These are phyloP conservation scores for Neurospora sp. DNA, from an alignment of 495 filamentous ascomycete genomes.

Conservation along the genomic window DNA sequence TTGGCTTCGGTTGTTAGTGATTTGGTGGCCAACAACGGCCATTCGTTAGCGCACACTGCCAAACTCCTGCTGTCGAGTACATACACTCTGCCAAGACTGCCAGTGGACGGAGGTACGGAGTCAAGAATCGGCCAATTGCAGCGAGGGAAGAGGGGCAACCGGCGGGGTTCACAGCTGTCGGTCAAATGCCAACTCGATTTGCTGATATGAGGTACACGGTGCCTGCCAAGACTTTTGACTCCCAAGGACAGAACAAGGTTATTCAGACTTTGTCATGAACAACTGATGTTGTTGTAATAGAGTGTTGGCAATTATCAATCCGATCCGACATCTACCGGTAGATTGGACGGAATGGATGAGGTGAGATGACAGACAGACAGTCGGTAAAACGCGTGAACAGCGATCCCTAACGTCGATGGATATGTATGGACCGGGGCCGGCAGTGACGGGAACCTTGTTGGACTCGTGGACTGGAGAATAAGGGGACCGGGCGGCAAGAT, in stretches of 20 bases:
- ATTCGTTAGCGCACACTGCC: not conserved
- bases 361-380: not conserved
- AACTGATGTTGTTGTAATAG: not conserved
- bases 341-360: not conserved
- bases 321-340: not conserved
- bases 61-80: not conserved
- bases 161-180: not conserved
- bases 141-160: not conserved
- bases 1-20: not conserved
- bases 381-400: not conserved
- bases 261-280: not conserved
- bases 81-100: not conserved
- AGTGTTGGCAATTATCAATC: not conserved
- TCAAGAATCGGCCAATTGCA: not conserved
- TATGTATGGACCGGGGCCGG: not conserved
- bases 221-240: not conserved
- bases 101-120: not conserved
- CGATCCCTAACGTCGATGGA: not conserved
- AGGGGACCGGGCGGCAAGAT: not conserved
- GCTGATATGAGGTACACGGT: not conserved
- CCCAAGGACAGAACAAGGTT: not conserved
- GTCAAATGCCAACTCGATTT: not conserved
- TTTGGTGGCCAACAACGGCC: not conserved
- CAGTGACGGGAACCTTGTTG: not conserved
- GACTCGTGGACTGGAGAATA: not conserved